phyloP scores from a whole-genome alignment of 2,329 filamentous ascomycete species.

The Talaromyces sp. region DNA sequence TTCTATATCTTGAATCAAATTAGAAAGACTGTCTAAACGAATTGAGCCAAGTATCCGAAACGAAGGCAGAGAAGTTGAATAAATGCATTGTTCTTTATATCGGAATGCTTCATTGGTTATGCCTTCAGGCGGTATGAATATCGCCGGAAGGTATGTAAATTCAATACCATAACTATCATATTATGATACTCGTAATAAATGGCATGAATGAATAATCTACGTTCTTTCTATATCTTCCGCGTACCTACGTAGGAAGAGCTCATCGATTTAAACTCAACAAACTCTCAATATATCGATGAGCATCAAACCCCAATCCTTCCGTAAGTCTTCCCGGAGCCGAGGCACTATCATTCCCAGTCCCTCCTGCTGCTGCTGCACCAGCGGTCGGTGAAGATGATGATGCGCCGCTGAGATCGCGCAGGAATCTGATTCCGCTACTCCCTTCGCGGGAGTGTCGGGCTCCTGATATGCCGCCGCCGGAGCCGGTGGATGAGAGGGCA shows the following conservation, averaged over 20 bases:
- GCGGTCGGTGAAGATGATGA: conserved; percentile 20
- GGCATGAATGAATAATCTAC: not conserved
- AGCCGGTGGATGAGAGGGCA: conserved; percentile 22
- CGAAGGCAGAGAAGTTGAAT: not conserved
- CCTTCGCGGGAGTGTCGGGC: conserved; percentile 2
- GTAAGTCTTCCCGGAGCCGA: conserved; percentile 36
- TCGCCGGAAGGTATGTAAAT: not conserved
- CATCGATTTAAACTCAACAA: conserved; percentile 44
- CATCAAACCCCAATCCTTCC: conserved; percentile 47
- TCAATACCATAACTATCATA: not conserved
- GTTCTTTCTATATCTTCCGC: too few relatives aligned
- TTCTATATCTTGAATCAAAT: conserved; percentile 21
- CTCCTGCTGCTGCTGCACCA: not conserved
- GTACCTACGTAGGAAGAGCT: too few relatives aligned
- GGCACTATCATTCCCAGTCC: not conserved
- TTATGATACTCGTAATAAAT: not conserved
- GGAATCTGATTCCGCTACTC: conserved; percentile 26
- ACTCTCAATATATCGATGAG: conserved; percentile 46
- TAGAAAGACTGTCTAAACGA: conserved; percentile 9
- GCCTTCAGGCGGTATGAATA: not conserved
- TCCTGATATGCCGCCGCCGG: not conserved
- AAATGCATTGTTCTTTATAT: not conserved
- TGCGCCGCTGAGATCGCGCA: conserved; percentile 39
- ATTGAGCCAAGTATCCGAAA: not conserved
- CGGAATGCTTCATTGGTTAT: not conserved